These are phyloP conservation scores for Candolleomyces aberdarensis DNA, from an alignment of 768 basidiomycete species.

Conservation along the genomic window DNA sequence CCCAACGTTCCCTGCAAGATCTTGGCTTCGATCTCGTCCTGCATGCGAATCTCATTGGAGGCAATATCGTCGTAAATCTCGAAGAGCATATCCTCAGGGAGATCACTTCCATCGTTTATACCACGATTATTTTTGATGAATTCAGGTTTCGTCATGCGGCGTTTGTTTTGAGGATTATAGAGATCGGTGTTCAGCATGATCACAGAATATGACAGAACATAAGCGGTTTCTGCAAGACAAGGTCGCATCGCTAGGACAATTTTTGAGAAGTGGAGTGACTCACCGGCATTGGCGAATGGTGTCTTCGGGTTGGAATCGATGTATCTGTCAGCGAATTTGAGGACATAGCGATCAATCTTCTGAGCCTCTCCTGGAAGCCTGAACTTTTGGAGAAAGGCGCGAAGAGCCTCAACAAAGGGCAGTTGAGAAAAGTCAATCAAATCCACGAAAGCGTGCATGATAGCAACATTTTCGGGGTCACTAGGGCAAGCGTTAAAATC, in stretches of 20 bases:
- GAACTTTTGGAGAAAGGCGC: conserved; percentile 91
- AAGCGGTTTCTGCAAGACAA: conserved; percentile 69
- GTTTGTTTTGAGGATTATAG: conserved; percentile 92
- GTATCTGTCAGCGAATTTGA: conserved; percentile 97
- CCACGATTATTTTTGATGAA: conserved; percentile 96
- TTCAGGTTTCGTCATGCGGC: conserved; percentile 88
- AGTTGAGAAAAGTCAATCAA: conserved; percentile 80
- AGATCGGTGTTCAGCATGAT: conserved; percentile 98
- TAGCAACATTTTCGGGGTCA: conserved; percentile 84
- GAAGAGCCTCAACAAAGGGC: conserved; percentile 85
- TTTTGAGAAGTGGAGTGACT: conserved; percentile 19
- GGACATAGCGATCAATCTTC: conserved; percentile 98
- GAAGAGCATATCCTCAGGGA: conserved; percentile 81
- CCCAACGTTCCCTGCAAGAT: conserved; percentile 41
- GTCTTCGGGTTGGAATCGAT: conserved; percentile 85
- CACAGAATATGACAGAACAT: conserved; percentile 91
- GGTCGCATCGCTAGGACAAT: not conserved
- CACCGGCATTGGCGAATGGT: conserved; percentile 91
- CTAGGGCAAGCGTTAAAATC: conserved; percentile 36
- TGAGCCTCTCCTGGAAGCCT: conserved; percentile 96
- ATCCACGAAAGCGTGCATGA: conserved; percentile 98
- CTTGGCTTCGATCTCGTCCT: conserved; percentile 84
- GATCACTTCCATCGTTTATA: conserved; percentile 87
- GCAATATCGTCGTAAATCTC: conserved; percentile 89
- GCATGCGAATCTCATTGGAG: conserved; percentile 95